These are phyloP conservation scores for Torulaspora microellipsoides DNA, from an alignment of 805 yeast species.

Conservation along the genomic window DNA sequence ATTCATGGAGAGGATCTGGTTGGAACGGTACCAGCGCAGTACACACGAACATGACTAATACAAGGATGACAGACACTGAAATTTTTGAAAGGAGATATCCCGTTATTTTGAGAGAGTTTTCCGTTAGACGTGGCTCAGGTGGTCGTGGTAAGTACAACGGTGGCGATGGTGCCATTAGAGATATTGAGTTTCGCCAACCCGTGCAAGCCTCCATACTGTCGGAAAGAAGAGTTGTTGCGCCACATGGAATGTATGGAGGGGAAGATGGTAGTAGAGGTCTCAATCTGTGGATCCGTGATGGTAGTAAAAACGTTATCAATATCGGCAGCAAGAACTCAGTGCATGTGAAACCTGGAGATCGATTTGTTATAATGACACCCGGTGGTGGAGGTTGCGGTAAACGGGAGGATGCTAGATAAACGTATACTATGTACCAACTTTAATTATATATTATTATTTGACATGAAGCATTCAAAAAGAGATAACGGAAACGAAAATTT, in stretches of 20 bases:
- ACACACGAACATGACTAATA: slow-evolving; percentile 91
- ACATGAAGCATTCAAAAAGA: background rate
- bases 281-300: slow-evolving; percentile 48
- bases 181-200: slow-evolving; percentile 70
- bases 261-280: slow-evolving; percentile 67
- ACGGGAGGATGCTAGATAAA: background rate
- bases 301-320: slow-evolving; percentile 36
- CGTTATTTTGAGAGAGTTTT: slow-evolving; percentile 65
- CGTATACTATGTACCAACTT: background rate
- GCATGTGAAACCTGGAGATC: slow-evolving; percentile 54
- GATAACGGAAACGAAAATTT: background rate
- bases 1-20: slow-evolving; percentile 52
- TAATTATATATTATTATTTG: background rate
- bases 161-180: slow-evolving; percentile 84
- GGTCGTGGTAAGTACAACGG: slow-evolving; percentile 71
- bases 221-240: slow-evolving; percentile 80
- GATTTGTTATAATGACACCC: slow-evolving; percentile 65
- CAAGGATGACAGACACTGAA: slow-evolving; percentile 89
- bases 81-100: slow-evolving; percentile 87
- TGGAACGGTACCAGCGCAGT: slow-evolving; percentile 90
- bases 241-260: slow-evolving; percentile 87
- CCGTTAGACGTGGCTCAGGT: slow-evolving; percentile 70
- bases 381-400: slow-evolving; percentile 84
- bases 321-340: slow-evolving; percentile 74
- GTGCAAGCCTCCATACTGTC: slow-evolving; percentile 76